Evolutionary conservation across 169 alveolate species (phyloP), one percentile per base, ranked within the genome.

Genomic region (Eimeria sp.): DNA sequence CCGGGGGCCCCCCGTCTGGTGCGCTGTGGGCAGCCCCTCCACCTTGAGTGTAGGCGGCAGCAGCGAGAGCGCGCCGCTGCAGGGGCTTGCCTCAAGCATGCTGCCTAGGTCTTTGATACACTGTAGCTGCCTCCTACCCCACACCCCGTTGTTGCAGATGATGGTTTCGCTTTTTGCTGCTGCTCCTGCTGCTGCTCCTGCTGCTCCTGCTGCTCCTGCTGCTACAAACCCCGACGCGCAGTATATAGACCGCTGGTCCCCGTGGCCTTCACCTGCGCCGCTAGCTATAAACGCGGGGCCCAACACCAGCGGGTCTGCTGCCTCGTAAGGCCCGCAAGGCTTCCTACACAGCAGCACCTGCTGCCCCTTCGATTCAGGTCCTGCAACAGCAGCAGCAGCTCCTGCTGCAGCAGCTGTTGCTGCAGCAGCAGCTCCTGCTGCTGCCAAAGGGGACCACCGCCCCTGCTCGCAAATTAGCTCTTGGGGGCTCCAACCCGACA

Each of bases 311-410:
- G 96, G 96, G 74, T 91, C 96, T 2, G 80, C 33, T 10, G 62
- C 76, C 49, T 91, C 96, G 62, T 91, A 91, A 4, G 96, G 87
- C 85, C 71, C 85, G n/a, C 96, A 91, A n/a, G 96, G 96, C 85
- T 68, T 85, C 33, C 96, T 58, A 54, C 96, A 91, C 37, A 58
- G 49, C 58, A 91, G 74, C 11, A 91, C 68, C 58, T 82, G 91
- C 83, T 11, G n/a, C 68, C 30, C 30, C 68, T 49, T n/a, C n/a
- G n/a, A n/a, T n/a, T n/a, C n/a, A n/a, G n/a, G n/a, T n/a, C n/a
- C n/a, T n/a, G n/a, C n/a, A n/a, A n/a, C n/a, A n/a, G n/a, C n/a
- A n/a, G 52, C 82, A 18, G 46, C 37, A 20, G 37, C 27, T 9
- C 90, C 76, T 16, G 49, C n/a, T 14, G 6, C 46, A 14, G 40